Evolutionary conservation across 345 rosid genomes (phyloP), one percentile per base, ranked within the genome.

Genomic region (Lepidium africanum): DNA sequence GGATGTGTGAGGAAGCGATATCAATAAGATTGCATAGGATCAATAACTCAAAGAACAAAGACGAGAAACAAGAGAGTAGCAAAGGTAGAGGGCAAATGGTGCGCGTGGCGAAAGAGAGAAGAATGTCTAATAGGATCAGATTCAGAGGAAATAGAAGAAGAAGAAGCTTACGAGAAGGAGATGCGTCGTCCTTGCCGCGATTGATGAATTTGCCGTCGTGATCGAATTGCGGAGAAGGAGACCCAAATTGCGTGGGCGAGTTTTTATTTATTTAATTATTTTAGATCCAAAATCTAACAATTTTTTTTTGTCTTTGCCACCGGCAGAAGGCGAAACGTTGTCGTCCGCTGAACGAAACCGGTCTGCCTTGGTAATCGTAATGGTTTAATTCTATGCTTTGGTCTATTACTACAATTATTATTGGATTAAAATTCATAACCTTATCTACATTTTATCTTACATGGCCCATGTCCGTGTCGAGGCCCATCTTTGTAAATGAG

Each of bases 81-180:
- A 10, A 17, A 43, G 48, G 48, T 14, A 35, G 35, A 50, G 27
- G 27, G 27, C 23, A 25, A 25, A 25, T 25, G 27, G 27, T 25
- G 27, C 27, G 27, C 27, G 27, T 25, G 27, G 27, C 27, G 27
- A 25, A 25, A n/a, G 7, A 53, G 21, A 32, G 12, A 32, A 46
- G 25, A 46, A 46, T 23, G 19, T 23, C 37, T 9, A 13, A 10
- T 43, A 37, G 8, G 41, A 46, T 58, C 48, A 69, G 39, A 46
- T 11, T 49, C 17, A 27, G 10, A 27, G 17, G 16, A 7, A 35
- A 27, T 10, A 13, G 1, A 52, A 30, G 27, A 51, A 27, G 32
- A 13, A 49, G 13, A 23, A 10, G 47, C 54, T 71, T 61, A 68
- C 55, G 43, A 23, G 30, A 50, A 46, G 72, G 64, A 68, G 65